Evolutionary conservation across 1,284 basidiomycete genomes (phyloP).

Genomic region (Leccinum fallax): DNA sequence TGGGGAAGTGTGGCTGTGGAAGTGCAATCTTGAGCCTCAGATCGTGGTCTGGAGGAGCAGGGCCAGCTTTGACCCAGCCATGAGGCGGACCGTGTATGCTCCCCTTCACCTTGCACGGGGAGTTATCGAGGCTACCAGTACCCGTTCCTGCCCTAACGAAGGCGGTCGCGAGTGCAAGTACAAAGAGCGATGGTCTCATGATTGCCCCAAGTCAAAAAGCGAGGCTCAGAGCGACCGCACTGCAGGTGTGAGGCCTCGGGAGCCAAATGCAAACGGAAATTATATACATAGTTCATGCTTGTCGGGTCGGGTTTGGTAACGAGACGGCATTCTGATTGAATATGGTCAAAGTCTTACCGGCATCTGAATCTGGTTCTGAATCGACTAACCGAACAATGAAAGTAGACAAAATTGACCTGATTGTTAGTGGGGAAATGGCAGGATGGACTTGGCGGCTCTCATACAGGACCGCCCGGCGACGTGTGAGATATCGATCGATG

Average conservation of each 20-base stretch:
- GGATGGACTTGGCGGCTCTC: neutral
- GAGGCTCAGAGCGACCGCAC: neutral
- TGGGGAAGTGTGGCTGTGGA: constrained; percentile 61
- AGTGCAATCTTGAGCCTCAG: constrained; percentile 42
- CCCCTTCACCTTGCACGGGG: constrained; percentile 22
- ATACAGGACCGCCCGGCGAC: neutral
- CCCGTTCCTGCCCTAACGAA: constrained; percentile 9
- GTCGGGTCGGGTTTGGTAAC: neutral
- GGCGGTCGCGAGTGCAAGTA: constrained; percentile 4
- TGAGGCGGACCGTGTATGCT: constrained; percentile 20
- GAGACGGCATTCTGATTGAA: neutral
- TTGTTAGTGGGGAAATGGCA: neutral
- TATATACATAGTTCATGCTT: neutral
- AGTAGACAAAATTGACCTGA: neutral
- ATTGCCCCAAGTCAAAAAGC: neutral
- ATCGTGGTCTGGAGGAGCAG: constrained; percentile 15
- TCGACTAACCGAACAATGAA: neutral
- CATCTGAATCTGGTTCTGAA: neutral
- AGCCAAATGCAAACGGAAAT: neutral
- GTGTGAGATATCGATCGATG: neutral
- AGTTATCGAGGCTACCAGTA: neutral
- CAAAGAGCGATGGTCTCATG: neutral
- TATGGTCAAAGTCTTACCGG: neutral
- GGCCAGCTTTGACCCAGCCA: constrained; percentile 18
- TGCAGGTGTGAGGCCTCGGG: neutral